Evolutionary conservation across 208 protist genomes (phyloP).

Genomic region (Herpetomonas tarakana): DNA sequence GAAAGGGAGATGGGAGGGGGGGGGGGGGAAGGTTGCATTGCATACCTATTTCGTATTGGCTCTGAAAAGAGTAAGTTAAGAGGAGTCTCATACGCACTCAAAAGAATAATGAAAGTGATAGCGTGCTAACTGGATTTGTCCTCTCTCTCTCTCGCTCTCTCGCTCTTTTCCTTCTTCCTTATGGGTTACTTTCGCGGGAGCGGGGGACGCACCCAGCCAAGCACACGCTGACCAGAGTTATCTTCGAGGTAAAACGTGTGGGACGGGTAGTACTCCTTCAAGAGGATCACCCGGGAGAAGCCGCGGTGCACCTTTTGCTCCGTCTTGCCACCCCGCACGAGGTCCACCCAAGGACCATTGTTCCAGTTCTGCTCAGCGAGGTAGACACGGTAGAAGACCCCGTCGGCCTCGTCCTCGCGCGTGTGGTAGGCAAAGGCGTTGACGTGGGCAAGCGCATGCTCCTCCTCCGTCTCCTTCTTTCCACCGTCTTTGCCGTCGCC

Average conservation of each 20-base stretch:
- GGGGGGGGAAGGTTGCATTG: not conserved
- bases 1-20: not conserved
- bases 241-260: slow-evolving; percentile 36
- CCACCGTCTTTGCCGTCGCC: not conserved
- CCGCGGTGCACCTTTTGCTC: not conserved
- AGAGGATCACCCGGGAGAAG: slow-evolving; percentile 27
- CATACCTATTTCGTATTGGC: not conserved
- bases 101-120: too few relatives aligned
- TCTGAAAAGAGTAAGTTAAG: not conserved
- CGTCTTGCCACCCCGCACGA: not conserved
- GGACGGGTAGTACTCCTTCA: slow-evolving; percentile 32
- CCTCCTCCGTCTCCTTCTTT: not conserved
- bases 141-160: too few relatives aligned
- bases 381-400: slow-evolving; percentile 36
- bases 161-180: too few relatives aligned
- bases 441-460: slow-evolving; percentile 9
- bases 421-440: not conserved
- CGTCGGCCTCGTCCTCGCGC: not conserved
- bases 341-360: slow-evolving; percentile 30
- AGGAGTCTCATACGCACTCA: too few relatives aligned
- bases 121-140: too few relatives aligned
- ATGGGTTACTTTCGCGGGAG: too few relatives aligned
- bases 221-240: slow-evolving; percentile 27
- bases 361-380: slow-evolving; percentile 73
- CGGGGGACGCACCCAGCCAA: slow-evolving; percentile 41